A percentile compares a stretch with the other conserved stretches of the same genome.
Conservation (phyloP, 2,329 filamentous ascomycete genomes). For the Neodidymelliopsis sp. region DNA sequence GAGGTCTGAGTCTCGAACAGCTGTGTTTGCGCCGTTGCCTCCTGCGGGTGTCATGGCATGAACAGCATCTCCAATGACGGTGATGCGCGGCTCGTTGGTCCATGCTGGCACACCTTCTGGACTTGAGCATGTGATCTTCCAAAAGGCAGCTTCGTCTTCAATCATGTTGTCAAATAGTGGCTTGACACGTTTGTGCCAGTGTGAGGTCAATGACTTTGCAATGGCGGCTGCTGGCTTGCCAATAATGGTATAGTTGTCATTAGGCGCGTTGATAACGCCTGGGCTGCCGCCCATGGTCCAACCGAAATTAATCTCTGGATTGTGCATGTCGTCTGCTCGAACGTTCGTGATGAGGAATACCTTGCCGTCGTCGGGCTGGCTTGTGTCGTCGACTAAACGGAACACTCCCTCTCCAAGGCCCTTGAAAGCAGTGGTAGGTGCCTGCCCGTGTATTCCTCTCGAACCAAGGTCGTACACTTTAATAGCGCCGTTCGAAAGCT, state of each 20-base stretch:
- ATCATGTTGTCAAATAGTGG: conserved; percentile 67
- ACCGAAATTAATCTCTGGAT: conserved; percentile 64
- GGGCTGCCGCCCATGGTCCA: conserved; percentile 69
- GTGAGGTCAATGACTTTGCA: conserved; percentile 60
- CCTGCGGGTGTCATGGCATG: conserved; percentile 58
- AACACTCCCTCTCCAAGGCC: conserved; percentile 70
- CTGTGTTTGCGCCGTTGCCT: conserved; percentile 56
- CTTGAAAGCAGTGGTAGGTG: conserved; percentile 68
- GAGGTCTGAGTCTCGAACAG: conserved; percentile 52
- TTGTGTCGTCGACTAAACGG: conserved; percentile 58
- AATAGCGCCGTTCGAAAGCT: conserved; percentile 64
- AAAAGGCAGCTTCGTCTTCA: conserved; percentile 66
- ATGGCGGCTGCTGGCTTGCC: conserved; percentile 65
- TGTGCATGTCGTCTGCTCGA: conserved; percentile 65
- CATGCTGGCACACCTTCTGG: conserved; percentile 67
- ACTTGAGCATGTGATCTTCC: conserved; percentile 71
- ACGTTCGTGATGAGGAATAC: conserved; percentile 70
- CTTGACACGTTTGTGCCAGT: conserved; percentile 65
- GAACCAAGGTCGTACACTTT: conserved; percentile 71
- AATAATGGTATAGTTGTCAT: conserved; percentile 66
- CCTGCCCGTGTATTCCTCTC: conserved; percentile 70
- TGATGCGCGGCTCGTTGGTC: conserved; percentile 63
- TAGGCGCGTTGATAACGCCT: conserved; percentile 64
- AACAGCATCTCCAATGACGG: conserved; percentile 55
- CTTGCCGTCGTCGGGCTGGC: conserved; percentile 52